phyloP scores from a whole-genome alignment of 2,329 filamentous ascomycete species.

The Aspergillus pseudoviridinutans region DNA sequence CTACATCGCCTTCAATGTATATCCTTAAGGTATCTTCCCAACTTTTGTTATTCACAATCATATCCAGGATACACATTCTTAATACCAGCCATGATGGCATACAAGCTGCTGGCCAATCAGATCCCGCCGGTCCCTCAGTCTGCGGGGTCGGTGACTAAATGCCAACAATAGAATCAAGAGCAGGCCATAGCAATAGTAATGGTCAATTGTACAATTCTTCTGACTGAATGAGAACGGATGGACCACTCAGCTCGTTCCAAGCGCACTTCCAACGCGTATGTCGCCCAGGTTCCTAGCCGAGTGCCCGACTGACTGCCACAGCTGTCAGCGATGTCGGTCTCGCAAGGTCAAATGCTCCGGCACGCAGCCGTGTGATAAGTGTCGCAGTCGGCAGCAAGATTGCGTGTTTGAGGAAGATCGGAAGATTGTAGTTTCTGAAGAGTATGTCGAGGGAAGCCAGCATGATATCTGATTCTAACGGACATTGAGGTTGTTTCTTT shows the following conservation, averaged over 20 bases:
- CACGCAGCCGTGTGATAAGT: slow-evolving; percentile 34
- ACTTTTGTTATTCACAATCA: background rate
- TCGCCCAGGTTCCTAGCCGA: background rate
- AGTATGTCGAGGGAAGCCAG: slow-evolving; percentile 19
- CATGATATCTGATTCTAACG: background rate
- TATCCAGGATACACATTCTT: too few relatives aligned
- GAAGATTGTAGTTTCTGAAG: slow-evolving; percentile 43
- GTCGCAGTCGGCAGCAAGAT: slow-evolving; percentile 31
- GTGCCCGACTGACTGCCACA: slow-evolving; percentile 13
- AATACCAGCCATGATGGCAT: background rate
- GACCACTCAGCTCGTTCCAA: slow-evolving; percentile 12
- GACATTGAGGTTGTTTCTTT: slow-evolving; percentile 12
- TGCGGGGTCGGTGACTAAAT: background rate
- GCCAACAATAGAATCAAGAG: background rate
- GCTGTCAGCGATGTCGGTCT: slow-evolving; percentile 36
- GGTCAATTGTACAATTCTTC: background rate
- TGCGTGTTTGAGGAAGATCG: slow-evolving; percentile 41
- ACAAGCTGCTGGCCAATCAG: background rate
- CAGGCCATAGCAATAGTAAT: background rate
- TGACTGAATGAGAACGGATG: background rate
- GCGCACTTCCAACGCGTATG: slow-evolving; percentile 20
- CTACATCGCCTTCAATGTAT: too few relatives aligned
- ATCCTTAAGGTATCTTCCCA: background rate
- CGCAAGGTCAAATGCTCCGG: slow-evolving; percentile 40
- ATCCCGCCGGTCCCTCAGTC: background rate